Conservation (phyloP, 2,329 filamentous ascomycete genomes). For the Raffaelea albimanens region DNA sequence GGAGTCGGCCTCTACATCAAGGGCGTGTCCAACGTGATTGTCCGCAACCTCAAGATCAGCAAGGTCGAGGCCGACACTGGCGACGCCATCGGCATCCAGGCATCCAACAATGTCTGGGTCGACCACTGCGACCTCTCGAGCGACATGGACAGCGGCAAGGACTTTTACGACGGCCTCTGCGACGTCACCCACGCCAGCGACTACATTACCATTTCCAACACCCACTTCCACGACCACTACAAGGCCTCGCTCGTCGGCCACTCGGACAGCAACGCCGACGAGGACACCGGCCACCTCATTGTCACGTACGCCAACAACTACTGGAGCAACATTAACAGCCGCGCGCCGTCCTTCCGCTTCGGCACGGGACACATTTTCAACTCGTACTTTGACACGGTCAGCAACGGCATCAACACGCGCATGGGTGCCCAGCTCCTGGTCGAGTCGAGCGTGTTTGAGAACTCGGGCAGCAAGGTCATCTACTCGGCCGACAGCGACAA, state of each 20-base stretch:
- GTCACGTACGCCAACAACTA: constrained; percentile 60
- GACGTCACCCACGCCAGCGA: constrained; percentile 56
- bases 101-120: constrained; percentile 52
- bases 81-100: constrained; percentile 51
- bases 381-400: constrained; percentile 31
- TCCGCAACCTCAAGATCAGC: constrained; percentile 51
- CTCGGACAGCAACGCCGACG: constrained; percentile 45
- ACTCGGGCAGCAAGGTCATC: constrained; percentile 25
- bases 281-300: constrained; percentile 52
- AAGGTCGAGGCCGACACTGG: constrained; percentile 46
- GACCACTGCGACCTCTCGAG: constrained; percentile 59
- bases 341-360: constrained; percentile 54
- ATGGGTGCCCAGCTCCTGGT: constrained; percentile 49
- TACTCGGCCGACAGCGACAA: constrained; percentile 29
- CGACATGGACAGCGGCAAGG: constrained; percentile 51
- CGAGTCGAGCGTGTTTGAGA: constrained; percentile 43
- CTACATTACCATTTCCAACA: constrained; percentile 43
- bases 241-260: constrained; percentile 53
- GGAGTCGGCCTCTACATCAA: constrained; percentile 45
- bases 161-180: constrained; percentile 60
- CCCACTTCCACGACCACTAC: constrained; percentile 29
- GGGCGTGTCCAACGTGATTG: constrained; percentile 43
- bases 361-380: constrained; percentile 49
- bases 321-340: constrained; percentile 55
- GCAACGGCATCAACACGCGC: constrained; percentile 45